Evolutionary conservation across 2,329 filamentous ascomycete species (phyloP), one percentile per base, ranked within the genome.

Genomic region (Emericellopsis atlantica): DNA sequence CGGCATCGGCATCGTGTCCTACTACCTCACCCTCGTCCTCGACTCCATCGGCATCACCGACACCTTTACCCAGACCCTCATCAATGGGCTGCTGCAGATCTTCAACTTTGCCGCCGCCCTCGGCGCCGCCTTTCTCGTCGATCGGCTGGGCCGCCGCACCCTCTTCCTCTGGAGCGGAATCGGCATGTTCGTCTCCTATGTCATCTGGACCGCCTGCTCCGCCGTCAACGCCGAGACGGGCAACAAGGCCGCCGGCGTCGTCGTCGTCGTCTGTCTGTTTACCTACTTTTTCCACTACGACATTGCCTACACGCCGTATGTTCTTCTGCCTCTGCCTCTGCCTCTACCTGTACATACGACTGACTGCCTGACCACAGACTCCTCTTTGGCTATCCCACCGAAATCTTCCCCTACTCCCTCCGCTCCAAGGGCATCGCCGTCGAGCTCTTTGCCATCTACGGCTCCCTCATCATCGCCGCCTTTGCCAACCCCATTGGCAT

Each of bases 381-480:
- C n/a, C n/a, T n/a, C n/a, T n/a, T n/a, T n/a, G n/a, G n/a, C n/a
- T n/a, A n/a, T n/a, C 46, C 56, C 57, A 0, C 55, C 54, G 9
- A 62, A 66, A 41, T 65, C 32, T 55, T 59, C 40, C 58, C 59
- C 8, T 66, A 59, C 42, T 50, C 51, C 14, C 46, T 63, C 3
- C 57, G 61, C 29, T 48, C 52, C 24, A 62, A 60, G 33, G 63
- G 63, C n/a, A 52, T 63, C 53, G 62, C 70, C 37, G 56, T 69
- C 51, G 74, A 81, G 56, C 60, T 80, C 36, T 45, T 73, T 37
- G 79, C 81, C 49, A 75, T 81, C 31, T 79, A 70, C 58, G 46
- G 10, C 21, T 49, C 55, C 6, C 54, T 58, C 1, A 47, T 55
- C 11, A 58, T 59, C 14, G 53, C 57, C 10, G 54, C 58, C 8